Conservation (phyloP, 1,284 basidiomycete species). For the Naganishia sp. region DNA sequence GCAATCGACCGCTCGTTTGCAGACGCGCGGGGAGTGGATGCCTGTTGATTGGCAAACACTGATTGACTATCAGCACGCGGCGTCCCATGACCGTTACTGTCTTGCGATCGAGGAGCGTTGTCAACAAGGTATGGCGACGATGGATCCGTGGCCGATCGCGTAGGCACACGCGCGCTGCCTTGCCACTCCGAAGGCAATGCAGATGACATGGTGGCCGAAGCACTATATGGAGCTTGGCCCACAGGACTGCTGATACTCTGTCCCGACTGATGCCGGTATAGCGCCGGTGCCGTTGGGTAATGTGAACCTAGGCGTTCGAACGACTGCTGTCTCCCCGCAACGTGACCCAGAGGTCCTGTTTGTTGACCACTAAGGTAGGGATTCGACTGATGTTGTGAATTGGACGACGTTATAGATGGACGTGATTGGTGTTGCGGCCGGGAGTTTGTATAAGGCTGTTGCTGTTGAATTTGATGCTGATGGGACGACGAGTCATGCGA, state of each 20-base stretch:
- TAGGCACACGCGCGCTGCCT: slow-evolving; percentile 1
- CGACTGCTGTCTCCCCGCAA: slow-evolving; percentile 2
- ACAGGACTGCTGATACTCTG: too few relatives aligned
- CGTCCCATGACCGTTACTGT: slow-evolving; percentile 10
- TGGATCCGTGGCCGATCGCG: slow-evolving; percentile 18
- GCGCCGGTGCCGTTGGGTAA: not conserved
- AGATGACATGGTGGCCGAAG: slow-evolving; percentile 18
- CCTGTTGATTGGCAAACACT: slow-evolving; percentile 11
- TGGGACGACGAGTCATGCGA: slow-evolving; percentile 13
- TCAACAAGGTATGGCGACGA: slow-evolving; percentile 16
- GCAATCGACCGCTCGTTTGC: slow-evolving; percentile 2
- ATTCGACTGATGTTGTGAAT: slow-evolving; percentile 8
- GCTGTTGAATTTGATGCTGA: slow-evolving; percentile 1
- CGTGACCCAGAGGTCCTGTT: not conserved
- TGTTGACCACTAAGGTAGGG: not conserved
- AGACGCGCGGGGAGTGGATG: slow-evolving; percentile 1
- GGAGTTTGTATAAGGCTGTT: not conserved
- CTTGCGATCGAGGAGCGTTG: slow-evolving; percentile 1
- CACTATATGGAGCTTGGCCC: slow-evolving; percentile 9
- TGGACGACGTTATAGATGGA: slow-evolving; percentile 10
- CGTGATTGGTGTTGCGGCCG: slow-evolving; percentile 12
- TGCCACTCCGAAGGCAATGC: slow-evolving; percentile 17
- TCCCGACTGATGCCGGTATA: slow-evolving; percentile 3
- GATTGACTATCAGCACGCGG: slow-evolving; percentile 14
- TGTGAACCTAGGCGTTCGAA: not conserved